Conservation (phyloP, 306 rosid genomes). For the Delonix regia region DNA sequence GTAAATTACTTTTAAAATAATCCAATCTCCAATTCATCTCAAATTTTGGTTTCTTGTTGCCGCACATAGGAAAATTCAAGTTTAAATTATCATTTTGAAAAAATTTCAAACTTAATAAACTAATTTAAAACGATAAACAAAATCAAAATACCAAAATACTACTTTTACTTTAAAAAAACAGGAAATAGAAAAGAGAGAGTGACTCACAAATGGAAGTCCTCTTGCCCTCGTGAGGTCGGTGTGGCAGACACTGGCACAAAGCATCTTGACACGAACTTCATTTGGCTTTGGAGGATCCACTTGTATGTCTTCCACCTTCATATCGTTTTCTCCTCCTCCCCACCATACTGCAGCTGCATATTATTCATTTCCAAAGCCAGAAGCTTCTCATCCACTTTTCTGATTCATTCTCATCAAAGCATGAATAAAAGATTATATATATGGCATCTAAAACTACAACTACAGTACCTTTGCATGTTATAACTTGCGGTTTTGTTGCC, state of each 20-base stretch:
- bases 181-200: not conserved
- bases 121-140: no score
- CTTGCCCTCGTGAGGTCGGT: not conserved
- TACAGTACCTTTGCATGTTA: not conserved
- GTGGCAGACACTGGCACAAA: not conserved
- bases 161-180: no score
- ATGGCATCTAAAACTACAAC: not conserved
- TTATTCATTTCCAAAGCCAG: not conserved
- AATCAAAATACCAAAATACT: no score
- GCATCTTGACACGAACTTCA: not conserved
- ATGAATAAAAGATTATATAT: not conserved
- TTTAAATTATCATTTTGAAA: no score
- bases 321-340: not conserved
- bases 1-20: no score
- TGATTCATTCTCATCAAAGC: not conserved
- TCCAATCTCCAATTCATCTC: no score
- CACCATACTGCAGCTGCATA: not conserved
- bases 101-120: no score
- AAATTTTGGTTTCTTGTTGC: no score
- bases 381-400: not conserved
- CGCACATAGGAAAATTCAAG: no score
- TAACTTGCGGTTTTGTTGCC: not conserved
- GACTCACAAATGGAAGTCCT: not conserved
- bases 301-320: conserved; percentile 7
- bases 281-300: not conserved